Evolutionary conservation across 2,329 filamentous ascomycete genomes (phyloP).

Genomic region (Hyphodiscus sp.): DNA sequence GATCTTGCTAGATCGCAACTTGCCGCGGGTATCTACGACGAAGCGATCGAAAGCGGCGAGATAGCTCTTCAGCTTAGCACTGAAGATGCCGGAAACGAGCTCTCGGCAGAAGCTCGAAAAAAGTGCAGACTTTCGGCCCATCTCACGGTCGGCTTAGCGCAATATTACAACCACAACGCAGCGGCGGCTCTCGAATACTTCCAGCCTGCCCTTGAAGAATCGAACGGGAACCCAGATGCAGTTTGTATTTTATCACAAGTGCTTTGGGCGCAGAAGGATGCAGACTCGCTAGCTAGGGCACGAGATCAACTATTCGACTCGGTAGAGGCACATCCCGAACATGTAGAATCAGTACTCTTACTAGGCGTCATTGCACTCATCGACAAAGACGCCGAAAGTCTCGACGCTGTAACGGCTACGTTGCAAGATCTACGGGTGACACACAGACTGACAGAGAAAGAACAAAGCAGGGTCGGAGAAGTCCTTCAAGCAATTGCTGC

Average conservation of each 20-base stretch:
- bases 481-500: constrained; percentile 69
- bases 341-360: constrained; percentile 73
- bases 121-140: constrained; percentile 78
- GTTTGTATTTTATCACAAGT: constrained; percentile 86
- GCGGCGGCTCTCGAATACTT: constrained; percentile 73
- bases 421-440: constrained; percentile 66
- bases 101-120: constrained; percentile 57
- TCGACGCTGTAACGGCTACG: constrained; percentile 75
- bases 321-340: constrained; percentile 65
- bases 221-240: constrained; percentile 69
- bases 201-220: constrained; percentile 71
- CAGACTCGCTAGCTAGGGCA: constrained; percentile 67
- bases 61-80: constrained; percentile 71
- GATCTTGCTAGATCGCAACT: constrained; percentile 84
- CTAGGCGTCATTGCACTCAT: constrained; percentile 79
- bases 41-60: constrained; percentile 74
- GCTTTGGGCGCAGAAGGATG: constrained; percentile 81
- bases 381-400: constrained; percentile 69
- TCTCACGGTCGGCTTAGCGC: constrained; percentile 75
- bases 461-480: constrained; percentile 65
- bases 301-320: constrained; percentile 74
- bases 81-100: constrained; percentile 61
- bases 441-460: constrained; percentile 52
- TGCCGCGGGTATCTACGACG: constrained; percentile 55
- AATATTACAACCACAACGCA: constrained; percentile 63